Percentiles rank a stretch among this genome's conserved stretches.
Conservation (phyloP, 805 yeast species). For the Metschnikowia noctiluminum region DNA sequence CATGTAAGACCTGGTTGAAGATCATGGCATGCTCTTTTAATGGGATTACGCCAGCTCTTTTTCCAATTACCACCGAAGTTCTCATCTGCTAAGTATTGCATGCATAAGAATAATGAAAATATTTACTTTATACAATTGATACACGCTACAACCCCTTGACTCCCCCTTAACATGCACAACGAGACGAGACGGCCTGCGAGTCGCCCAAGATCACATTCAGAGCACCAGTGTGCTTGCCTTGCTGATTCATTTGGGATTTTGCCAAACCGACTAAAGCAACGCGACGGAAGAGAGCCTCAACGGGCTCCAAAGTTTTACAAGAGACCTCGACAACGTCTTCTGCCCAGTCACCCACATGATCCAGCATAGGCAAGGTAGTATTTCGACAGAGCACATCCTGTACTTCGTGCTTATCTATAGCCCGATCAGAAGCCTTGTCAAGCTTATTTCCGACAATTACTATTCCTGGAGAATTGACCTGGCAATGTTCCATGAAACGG, state of each 20-base stretch:
- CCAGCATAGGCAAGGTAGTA: conserved; percentile 21
- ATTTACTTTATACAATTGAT: too few species aligned
- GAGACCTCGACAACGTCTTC: conserved; percentile 32
- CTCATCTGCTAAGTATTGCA: too few species aligned
- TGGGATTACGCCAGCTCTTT: too few species aligned
- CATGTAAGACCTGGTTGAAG: too few species aligned
- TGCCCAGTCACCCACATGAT: conserved; percentile 33
- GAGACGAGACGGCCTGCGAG: conserved; percentile 8
- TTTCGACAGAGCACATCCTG: conserved; percentile 28
- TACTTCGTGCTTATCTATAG: conserved; percentile 36
- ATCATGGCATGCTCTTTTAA: too few species aligned
- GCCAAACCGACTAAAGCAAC: conserved; percentile 35
- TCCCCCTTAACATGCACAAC: conserved; percentile 5
- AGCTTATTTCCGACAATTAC: conserved; percentile 52
- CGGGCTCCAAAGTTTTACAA: conserved; percentile 29
- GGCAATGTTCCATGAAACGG: conserved; percentile 48
- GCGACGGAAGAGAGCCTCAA: conserved; percentile 32
- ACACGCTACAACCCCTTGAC: not conserved
- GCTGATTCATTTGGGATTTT: not conserved
- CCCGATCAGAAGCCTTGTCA: conserved; percentile 35
- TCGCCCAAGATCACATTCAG: conserved; percentile 2
- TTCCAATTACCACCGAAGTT: too few species aligned
- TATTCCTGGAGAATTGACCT: conserved; percentile 45
- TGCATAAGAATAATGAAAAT: too few species aligned
- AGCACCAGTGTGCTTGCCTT: not conserved